Base-by-base conservation (phyloP, 1,284 basidiomycete species). In the Mycena citricolor region DNA sequence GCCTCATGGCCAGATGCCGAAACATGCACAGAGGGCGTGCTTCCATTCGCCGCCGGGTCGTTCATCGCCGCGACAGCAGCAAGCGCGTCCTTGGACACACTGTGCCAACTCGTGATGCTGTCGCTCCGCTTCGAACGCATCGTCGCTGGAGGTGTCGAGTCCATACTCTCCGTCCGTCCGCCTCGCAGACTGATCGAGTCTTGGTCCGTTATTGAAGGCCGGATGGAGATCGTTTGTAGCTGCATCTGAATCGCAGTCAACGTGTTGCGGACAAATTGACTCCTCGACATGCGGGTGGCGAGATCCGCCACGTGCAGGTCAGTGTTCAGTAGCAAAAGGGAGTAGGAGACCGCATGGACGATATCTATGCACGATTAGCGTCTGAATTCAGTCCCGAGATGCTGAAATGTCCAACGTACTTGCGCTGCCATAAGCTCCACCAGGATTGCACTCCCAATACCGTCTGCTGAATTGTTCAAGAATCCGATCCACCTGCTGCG, bases 401-500 rank as follows among this genome's bases (percentile, higher is more conserved):
- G 43, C 49, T 16, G 17, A 40, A 36, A 28, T n/a, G 14, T 14
- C 37, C 44, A 39, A 61, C 87, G 61, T 57, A 92, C 91, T 87
- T 4, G 89, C 74, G 52, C 82, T 90, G 22, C 90, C 90, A 62
- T 89, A 94, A 6, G 91, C 60, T 19, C 81, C 79, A 3, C 70
- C 71, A 0, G 89, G 86, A 62, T 99, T 98, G 62, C 91, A 94
- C 39, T 93, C 85, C 78, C 84, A 94, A 66, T 90, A 99, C 7
- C 92, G 79, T 33, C 82, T 73, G 51, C 88, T 90, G 59, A 99
- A 98, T 50, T 86, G 86, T 54, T 90, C 90, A 14, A 99, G 74
- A 55, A 99, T 97, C 31, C 95, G 84, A 65, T 99, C 97, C 28
- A 99, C 86, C 67, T 98, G 94, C 62, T 99, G 97, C 0, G 95